Percentiles rank a stretch among this genome's conserved stretches.
phyloP scores from a whole-genome alignment of 2,329 filamentous ascomycete species.

The Rhytidhysteron rufulum region DNA sequence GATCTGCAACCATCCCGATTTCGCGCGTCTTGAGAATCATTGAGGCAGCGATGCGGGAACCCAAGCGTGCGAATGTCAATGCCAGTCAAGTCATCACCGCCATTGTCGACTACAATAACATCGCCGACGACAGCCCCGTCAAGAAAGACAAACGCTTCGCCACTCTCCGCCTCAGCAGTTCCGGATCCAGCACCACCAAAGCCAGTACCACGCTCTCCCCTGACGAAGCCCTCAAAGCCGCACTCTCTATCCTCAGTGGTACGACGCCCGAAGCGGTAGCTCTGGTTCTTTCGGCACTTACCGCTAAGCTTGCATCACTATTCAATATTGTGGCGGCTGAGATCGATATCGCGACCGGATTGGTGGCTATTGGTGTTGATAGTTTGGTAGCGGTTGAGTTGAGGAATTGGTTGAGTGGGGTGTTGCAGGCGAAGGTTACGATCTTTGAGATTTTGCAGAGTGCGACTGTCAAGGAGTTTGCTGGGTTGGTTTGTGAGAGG shows the following conservation, averaged over 20 bases:
- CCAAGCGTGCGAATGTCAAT: too few species aligned
- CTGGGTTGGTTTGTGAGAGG: constrained; percentile 11
- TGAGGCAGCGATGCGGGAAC: constrained; percentile 11
- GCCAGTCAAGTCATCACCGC: too few species aligned
- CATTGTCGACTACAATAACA: constrained; percentile 17
- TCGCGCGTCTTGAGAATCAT: too few species aligned
- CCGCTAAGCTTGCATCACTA: constrained; percentile 9
- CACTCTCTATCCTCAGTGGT: constrained; percentile 10
- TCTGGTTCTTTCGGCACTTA: too few species aligned
- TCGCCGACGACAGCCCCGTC: constrained; percentile 7
- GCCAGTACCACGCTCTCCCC: constrained; percentile 5
- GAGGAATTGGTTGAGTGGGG: constrained; percentile 16
- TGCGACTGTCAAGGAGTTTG: constrained; percentile 11
- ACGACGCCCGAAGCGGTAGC: too few species aligned
- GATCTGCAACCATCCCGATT: too few species aligned
- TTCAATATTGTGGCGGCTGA: constrained; percentile 13
- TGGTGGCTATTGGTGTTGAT: constrained; percentile 21
- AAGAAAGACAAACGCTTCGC: constrained; percentile 1
- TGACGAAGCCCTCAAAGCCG: constrained; percentile 5
- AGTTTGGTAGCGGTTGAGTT: constrained; percentile 21
- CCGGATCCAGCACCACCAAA: constrained; percentile 12
- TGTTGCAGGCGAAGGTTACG: constrained; percentile 10
- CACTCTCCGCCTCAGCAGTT: too few species aligned
- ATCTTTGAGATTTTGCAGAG: constrained; percentile 15
- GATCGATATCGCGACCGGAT: constrained; percentile 17